A percentile compares a stretch with the other conserved stretches of the same genome.
Conservation (phyloP, 1,139 yeast species). For the Torulaspora pretoriensis region DNA sequence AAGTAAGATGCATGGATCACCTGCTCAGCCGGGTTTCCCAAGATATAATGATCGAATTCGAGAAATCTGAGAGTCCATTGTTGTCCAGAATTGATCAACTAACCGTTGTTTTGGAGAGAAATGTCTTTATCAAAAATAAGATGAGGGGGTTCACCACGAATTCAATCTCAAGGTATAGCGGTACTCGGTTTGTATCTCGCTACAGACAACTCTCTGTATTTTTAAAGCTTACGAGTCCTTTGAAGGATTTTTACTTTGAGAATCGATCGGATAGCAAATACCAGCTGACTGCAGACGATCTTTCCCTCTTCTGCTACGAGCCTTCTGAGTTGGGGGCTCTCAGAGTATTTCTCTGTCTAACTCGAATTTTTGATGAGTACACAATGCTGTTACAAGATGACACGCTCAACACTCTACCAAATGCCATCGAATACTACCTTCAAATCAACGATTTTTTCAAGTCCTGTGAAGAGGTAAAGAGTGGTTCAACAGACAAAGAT, state of each 20-base stretch:
- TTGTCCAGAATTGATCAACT: slow-evolving; percentile 15
- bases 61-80: slow-evolving; percentile 6
- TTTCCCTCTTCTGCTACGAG: slow-evolving; percentile 11
- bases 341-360: slow-evolving; percentile 10
- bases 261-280: slow-evolving; percentile 9
- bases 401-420: slow-evolving; percentile 7
- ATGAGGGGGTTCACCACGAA: slow-evolving; percentile 8
- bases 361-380: slow-evolving; percentile 11
- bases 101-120: slow-evolving; percentile 8
- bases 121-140: slow-evolving; percentile 12
- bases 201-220: slow-evolving; percentile 12
- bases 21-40: slow-evolving; percentile 11
- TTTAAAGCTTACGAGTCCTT: slow-evolving; percentile 7
- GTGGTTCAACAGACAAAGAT: slow-evolving; percentile 12
- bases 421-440: slow-evolving; percentile 14
- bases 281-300: slow-evolving; percentile 12
- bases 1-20: slow-evolving; percentile 14
- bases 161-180: slow-evolving; percentile 10
- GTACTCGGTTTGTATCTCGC: slow-evolving; percentile 9
- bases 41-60: slow-evolving; percentile 10
- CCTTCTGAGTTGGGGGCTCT: slow-evolving; percentile 11
- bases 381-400: slow-evolving; percentile 13
- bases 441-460: slow-evolving; percentile 13
- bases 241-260: slow-evolving; percentile 9
- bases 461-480: slow-evolving; percentile 10